Base-by-base conservation (phyloP, 768 basidiomycete species). In the Tricholoma saponaceum region DNA sequence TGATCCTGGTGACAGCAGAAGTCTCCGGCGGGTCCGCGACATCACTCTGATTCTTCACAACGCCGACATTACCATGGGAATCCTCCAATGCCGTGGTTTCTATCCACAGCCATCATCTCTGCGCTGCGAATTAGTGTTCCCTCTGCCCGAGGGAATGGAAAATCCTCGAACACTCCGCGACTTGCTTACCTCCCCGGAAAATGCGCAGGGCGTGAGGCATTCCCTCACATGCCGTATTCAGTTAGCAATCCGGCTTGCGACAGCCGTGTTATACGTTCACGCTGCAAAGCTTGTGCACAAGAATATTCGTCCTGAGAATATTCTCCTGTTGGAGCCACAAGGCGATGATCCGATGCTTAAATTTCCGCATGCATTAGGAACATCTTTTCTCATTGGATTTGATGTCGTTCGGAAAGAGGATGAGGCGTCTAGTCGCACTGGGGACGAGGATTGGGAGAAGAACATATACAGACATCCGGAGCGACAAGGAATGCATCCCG, bases 261-360 rank as follows among this genome's bases (percentile, higher is more conserved):
- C 54, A 28, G 54, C 41, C 9, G 54, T 55, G 5, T 46, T 55
- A 47, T 55, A 55, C n/a, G 54, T 55, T 44, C 54, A 55, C 28
- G 30, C 54, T 33, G 54, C 54, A 16, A 55, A 55, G 54, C 54
- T 55, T 20, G 54, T 55, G 10, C 54, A 55, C 33, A 55, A 55
- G 54, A 55, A 55, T 41, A 46, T 55, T 26, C 39, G 54, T 12
- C 54, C 54, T n/a, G 54, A 55, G n/a, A 55, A 55, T 55, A 55
- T 55, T 33, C 23, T 55, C 41, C 14, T 55, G 16, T 22, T 55
- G 12, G 54, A 55, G 22, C 32, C 51, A 52, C 16, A 47, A 9
- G 39, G 30, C 30, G 41, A 47, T 28, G 54, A 55, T 33, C 54
- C 16, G n/a, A 14, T 13, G 20, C 22, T 43, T 5, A 55, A 55